These are phyloP conservation scores for Cicer pinnatifidum DNA, from an alignment of 306 rosid species.

Conservation along the genomic window DNA sequence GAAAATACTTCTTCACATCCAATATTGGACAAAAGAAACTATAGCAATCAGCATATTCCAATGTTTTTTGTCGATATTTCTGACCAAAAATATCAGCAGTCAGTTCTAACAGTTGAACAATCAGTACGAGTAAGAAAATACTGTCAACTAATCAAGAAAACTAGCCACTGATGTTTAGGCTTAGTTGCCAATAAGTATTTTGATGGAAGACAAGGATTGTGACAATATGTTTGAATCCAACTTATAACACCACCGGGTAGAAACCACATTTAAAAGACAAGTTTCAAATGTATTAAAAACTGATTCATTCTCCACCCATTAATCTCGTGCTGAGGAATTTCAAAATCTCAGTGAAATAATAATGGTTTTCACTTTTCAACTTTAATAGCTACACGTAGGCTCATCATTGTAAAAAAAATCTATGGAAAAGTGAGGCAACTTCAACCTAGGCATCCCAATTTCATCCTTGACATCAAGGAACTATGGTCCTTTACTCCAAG, in stretches of 20 bases:
- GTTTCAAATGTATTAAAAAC: constrained; percentile 15
- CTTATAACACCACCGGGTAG: neutral
- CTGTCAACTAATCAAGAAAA: neutral
- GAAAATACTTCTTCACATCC: neutral
- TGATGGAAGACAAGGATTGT: neutral
- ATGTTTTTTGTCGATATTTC: neutral
- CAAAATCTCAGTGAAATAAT: constrained; percentile 20
- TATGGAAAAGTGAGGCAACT: neutral
- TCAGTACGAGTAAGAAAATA: constrained; percentile 2
- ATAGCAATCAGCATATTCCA: neutral
- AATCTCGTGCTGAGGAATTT: constrained; percentile 13
- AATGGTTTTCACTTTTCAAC: neutral
- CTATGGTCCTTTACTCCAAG: constrained; percentile 28
- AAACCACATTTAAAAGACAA: constrained; percentile 18
- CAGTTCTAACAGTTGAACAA: neutral
- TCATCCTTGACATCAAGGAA: constrained; percentile 24
- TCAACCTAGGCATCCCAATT: constrained; percentile 15
- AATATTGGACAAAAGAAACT: neutral
- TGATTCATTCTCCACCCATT: constrained; percentile 21
- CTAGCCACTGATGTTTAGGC: neutral
- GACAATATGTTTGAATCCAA: constrained; percentile 3
- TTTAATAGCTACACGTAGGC: constrained; percentile 1
- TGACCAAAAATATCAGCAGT: neutral
- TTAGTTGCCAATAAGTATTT: neutral
- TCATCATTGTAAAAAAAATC: constrained; percentile 26